Percentiles rank a stretch among this genome's conserved stretches.
These are phyloP conservation scores for Mytilinidion resinicola DNA, from an alignment of 495 filamentous ascomycete species.

Conservation along the genomic window DNA sequence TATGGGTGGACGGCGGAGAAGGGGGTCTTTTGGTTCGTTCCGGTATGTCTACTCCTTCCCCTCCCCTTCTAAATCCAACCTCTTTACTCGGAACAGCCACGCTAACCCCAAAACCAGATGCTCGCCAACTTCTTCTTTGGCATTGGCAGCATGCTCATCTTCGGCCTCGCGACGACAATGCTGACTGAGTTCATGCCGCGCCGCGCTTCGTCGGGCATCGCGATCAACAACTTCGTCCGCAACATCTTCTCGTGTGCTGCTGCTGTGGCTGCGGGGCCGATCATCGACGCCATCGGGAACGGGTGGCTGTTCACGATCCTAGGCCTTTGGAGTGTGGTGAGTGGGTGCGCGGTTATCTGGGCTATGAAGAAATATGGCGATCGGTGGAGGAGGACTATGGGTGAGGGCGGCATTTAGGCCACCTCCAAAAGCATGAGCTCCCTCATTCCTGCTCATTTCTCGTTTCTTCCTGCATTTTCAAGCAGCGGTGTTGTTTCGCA, in stretches of 20 bases:
- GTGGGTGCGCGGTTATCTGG: conserved; percentile 48
- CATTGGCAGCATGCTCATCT: conserved; percentile 82
- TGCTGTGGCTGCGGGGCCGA: conserved; percentile 63
- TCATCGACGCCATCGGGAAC: conserved; percentile 76
- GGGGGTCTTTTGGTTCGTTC: conserved; percentile 54
- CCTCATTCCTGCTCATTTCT: too few relatives aligned
- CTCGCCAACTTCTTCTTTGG: conserved; percentile 88
- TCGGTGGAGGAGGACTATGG: conserved; percentile 65
- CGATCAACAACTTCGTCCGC: conserved; percentile 74
- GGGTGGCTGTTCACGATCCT: conserved; percentile 86
- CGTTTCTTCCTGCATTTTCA: too few relatives aligned
- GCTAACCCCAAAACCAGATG: conserved; percentile 37
- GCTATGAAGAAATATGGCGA: conserved; percentile 59
- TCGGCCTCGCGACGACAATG: conserved; percentile 43
- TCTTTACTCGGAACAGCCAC: neutral
- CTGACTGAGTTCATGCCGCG: conserved; percentile 76
- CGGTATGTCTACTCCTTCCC: conserved; percentile 46
- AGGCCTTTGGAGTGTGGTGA: conserved; percentile 54
- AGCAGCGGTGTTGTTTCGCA: too few relatives aligned
- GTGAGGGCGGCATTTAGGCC: conserved; percentile 32
- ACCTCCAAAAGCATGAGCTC: too few relatives aligned
- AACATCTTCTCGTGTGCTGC: conserved; percentile 84
- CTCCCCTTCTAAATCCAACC: neutral
- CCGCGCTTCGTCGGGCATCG: conserved; percentile 67
- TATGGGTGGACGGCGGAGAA: conserved; percentile 61